Evolutionary conservation across 1,284 basidiomycete species (phyloP).

Genomic region (Rhodotorula sp.): DNA sequence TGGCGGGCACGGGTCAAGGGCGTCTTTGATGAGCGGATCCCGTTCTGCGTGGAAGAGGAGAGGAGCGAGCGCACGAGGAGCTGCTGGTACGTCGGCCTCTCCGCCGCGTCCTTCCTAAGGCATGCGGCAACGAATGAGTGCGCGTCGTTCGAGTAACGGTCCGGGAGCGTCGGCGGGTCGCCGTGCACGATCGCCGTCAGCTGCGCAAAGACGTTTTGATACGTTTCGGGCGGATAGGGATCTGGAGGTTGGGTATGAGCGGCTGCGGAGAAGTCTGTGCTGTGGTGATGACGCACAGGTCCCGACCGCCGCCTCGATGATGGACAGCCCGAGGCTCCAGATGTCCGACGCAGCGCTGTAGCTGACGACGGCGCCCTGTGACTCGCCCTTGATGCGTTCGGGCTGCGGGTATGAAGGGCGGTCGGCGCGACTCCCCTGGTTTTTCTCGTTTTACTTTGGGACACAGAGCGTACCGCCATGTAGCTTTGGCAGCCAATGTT

Average conservation of each 20-base stretch:
- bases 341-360: constrained; percentile 98
- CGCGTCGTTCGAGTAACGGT: constrained; percentile 49
- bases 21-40: neutral
- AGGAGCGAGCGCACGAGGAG: constrained; percentile 64
- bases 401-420: constrained; percentile 59
- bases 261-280: no score
- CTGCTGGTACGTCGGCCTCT: constrained; percentile 80
- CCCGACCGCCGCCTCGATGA: constrained; percentile 91
- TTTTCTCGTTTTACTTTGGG: no score
- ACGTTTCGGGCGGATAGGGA: constrained; percentile 98
- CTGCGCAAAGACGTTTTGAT: constrained; percentile 94
- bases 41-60: neutral
- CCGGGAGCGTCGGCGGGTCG: constrained; percentile 76
- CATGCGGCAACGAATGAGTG: constrained; percentile 58
- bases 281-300: no score
- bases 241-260: no score
- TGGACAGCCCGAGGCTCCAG: constrained; percentile 94
- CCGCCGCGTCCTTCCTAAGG: constrained; percentile 73
- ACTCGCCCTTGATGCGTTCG: constrained; percentile 93
- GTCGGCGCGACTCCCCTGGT: neutral
- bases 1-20: neutral
- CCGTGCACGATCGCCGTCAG: constrained; percentile 95
- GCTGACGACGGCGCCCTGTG: constrained; percentile 77
- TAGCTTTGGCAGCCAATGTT: constrained; percentile 99
- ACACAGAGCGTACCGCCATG: constrained; percentile 77